Evolutionary conservation across 176 grass and related monocot species (phyloP), one percentile per base, ranked within the genome.

Genomic region (Oryza longistaminata): DNA sequence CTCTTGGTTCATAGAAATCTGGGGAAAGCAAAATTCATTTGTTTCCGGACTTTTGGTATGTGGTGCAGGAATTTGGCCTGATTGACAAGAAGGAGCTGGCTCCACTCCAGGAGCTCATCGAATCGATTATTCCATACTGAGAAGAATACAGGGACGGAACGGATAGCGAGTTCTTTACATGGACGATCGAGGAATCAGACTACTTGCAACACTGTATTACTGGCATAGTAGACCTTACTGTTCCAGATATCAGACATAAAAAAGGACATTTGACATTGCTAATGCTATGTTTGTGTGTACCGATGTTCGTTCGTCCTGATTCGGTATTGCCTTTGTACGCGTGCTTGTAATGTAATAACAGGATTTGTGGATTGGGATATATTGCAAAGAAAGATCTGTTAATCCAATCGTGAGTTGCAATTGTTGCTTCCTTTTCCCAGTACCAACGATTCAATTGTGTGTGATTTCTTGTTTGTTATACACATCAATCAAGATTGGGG

Each of bases 61-160:
- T 81, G 19, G 12, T 86, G 75, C 86, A 99, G 93, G 97, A 96
- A 80, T 99, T 99, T 67, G 91, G 86, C 5, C 77, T 99, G 86
- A 92, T 99, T 89, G 93, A 99, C 91, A 99, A 99, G 82, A 94
- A 94, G 79, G 97, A 96, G 31, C 87, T 99, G 76, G 97, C 88
- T 53, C 97, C 93, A 15, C 97, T 99, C 61, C 97, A 99, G 68
- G 93, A 96, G 75, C 88, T 99, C 11, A 99, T 99, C 11, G 97
- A 99, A 82, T 94, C 96, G 16, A 96, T 99, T 81, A 96, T 99
- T 77, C 96, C 96, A 35, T 99, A 94, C 72, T 99, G 87, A 88
- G 75, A 76, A 83, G 17, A 73, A 27, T 74, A 87, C 52, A 9
- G 7, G 44, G 50, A 6, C 1, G 1, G 64, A 34, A 40, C 27